phyloP scores from a whole-genome alignment of 2,329 filamentous ascomycete genomes.

The Hymenoscyphus infarciens region DNA sequence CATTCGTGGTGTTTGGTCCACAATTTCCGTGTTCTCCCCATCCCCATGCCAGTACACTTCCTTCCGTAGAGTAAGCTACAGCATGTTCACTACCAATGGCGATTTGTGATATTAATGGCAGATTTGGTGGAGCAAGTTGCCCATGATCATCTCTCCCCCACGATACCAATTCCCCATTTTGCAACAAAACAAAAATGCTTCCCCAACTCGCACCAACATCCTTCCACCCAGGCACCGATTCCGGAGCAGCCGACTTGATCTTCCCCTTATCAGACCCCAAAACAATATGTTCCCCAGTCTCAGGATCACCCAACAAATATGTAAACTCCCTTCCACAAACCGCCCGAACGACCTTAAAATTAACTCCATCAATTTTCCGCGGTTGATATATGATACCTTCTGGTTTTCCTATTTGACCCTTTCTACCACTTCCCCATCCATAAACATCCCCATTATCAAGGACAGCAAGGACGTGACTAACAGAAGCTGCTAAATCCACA shows the following conservation, averaged over 20 bases:
- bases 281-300: slow-evolving; percentile 58
- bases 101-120: slow-evolving; percentile 60
- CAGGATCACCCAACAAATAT: slow-evolving; percentile 57
- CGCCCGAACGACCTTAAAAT: slow-evolving; percentile 62
- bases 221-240: slow-evolving; percentile 54
- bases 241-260: slow-evolving; percentile 56
- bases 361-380: slow-evolving; percentile 52
- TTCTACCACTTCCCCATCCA: slow-evolving; percentile 85
- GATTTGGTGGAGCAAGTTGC: slow-evolving; percentile 62
- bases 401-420: slow-evolving; percentile 73
- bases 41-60: slow-evolving; percentile 78
- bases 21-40: slow-evolving; percentile 99
- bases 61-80: slow-evolving; percentile 63
- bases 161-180: slow-evolving; percentile 57
- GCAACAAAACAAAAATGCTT: slow-evolving; percentile 66
- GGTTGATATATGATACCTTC: slow-evolving; percentile 55
- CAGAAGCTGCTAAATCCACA: slow-evolving; percentile 64
- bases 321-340: slow-evolving; percentile 87
- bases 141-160: slow-evolving; percentile 88
- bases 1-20: slow-evolving; percentile 61
- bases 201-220: slow-evolving; percentile 80
- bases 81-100: slow-evolving; percentile 87
- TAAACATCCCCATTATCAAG: slow-evolving; percentile 73
- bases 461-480: slow-evolving; percentile 74
- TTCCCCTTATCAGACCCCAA: slow-evolving; percentile 75